Percentiles rank a stretch among this genome's conserved stretches.
Conservation (phyloP, 140 eudicot species). For the Oenanthe javanica region DNA sequence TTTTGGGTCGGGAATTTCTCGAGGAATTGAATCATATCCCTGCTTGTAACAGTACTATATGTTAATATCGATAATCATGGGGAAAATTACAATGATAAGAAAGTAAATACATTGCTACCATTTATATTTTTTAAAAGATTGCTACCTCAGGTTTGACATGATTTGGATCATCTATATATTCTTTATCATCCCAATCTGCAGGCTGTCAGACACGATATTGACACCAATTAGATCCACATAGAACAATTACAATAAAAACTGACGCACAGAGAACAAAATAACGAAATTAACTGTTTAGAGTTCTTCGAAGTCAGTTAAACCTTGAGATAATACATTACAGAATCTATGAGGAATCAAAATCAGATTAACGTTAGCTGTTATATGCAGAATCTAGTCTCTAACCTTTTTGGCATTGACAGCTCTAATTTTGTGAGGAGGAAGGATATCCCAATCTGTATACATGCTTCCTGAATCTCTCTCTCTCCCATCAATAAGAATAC, state of each 20-base stretch:
- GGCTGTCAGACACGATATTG: conserved; percentile 47
- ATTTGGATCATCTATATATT: conserved; percentile 83
- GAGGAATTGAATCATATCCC: conserved; percentile 96
- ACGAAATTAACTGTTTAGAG: background rate
- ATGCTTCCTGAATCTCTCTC: conserved; percentile 98
- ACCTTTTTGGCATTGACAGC: conserved; percentile 87
- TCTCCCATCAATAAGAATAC: conserved; percentile 72
- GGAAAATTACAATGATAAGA: background rate
- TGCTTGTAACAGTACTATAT: conserved; percentile 23
- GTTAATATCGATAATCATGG: background rate
- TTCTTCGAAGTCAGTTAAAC: background rate
- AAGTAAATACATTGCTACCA: background rate
- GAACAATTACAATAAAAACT: background rate
- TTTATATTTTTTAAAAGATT: no score
- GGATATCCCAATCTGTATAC: conserved; percentile 97
- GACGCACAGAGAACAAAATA: background rate
- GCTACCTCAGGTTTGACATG: conserved; percentile 88
- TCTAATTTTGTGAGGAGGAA: conserved; percentile 87
- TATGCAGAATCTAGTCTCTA: background rate
- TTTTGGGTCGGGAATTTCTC: conserved; percentile 92
- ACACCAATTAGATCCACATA: background rate
- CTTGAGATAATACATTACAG: background rate
- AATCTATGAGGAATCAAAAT: background rate
- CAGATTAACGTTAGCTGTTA: background rate
- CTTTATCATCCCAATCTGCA: conserved; percentile 93